Evolutionary conservation across 352 stramenopile genomes (phyloP).

Genomic region (Detonula confervacea): DNA sequence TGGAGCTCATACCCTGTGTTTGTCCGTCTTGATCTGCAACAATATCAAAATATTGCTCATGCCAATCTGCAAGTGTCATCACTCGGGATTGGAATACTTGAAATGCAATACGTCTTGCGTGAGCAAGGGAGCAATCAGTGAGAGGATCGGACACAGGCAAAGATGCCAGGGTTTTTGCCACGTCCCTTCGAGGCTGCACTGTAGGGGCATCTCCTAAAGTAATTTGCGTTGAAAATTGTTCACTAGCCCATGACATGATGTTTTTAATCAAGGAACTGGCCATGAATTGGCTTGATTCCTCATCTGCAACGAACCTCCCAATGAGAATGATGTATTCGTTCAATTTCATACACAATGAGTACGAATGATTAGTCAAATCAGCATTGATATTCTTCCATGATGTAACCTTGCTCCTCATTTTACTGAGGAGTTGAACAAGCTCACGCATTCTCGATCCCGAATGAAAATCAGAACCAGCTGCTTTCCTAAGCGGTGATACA

Average conservation of each 20-base stretch:
- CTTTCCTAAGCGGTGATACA: slow-evolving; percentile 10
- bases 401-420: slow-evolving; percentile 19
- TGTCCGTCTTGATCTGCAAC: slow-evolving; percentile 15
- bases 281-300: slow-evolving; percentile 15
- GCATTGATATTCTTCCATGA: slow-evolving; percentile 1
- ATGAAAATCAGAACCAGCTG: slow-evolving; percentile 19
- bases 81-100: slow-evolving; percentile 45
- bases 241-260: slow-evolving; percentile 30
- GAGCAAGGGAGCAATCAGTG: slow-evolving; percentile 9
- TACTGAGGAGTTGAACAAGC: slow-evolving; percentile 31
- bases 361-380: background rate
- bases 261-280: slow-evolving; percentile 25
- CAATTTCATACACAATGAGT: slow-evolving; percentile 23
- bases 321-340: slow-evolving; percentile 51
- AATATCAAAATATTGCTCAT: slow-evolving; percentile 50
- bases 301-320: slow-evolving; percentile 19
- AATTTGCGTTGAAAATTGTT: slow-evolving; percentile 12
- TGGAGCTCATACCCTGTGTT: slow-evolving; percentile 10
- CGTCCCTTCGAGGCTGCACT: slow-evolving; percentile 45
- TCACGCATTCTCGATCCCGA: slow-evolving; percentile 6
- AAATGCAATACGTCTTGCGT: slow-evolving; percentile 38
- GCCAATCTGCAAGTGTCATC: slow-evolving; percentile 49
- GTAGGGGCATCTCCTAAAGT: slow-evolving; percentile 4
- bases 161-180: slow-evolving; percentile 31
- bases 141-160: background rate